phyloP scores from a whole-genome alignment of 2,329 filamentous ascomycete genomes.

The Cladosporium sp. region DNA sequence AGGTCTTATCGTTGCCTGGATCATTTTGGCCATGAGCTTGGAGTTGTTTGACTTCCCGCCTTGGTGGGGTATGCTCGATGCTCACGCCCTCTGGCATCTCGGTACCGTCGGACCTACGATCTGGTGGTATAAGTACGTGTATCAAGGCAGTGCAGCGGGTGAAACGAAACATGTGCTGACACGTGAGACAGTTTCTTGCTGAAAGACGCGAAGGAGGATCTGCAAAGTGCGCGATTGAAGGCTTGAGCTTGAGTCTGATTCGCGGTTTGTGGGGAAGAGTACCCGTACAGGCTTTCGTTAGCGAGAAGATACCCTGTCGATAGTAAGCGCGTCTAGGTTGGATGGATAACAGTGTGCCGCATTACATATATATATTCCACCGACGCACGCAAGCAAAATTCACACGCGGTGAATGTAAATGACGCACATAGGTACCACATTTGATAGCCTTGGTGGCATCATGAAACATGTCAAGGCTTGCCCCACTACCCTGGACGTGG shows the following conservation, averaged over 20 bases:
- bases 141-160: neutral
- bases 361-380: too few relatives aligned
- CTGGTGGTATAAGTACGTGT: constrained; percentile 87
- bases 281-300: neutral
- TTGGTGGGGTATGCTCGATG: constrained; percentile 74
- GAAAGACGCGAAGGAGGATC: constrained; percentile 76
- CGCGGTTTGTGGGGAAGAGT: neutral
- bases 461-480: neutral
- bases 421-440: too few relatives aligned
- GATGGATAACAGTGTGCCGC: too few relatives aligned
- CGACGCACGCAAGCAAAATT: too few relatives aligned
- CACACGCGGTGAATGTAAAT: too few relatives aligned
- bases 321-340: neutral
- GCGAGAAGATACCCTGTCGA: neutral
- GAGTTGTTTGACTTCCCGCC: constrained; percentile 93
- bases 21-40: constrained; percentile 88
- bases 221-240: constrained; percentile 67
- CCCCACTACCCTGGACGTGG: neutral
- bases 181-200: constrained; percentile 65
- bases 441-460: too few relatives aligned
- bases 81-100: constrained; percentile 92
- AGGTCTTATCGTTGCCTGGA: constrained; percentile 83
- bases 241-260: constrained; percentile 37
- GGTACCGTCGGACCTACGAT: constrained; percentile 83
- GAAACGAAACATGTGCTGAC: constrained; percentile 7